Evolutionary conservation across 305 asterid species (phyloP).

Genomic region (Fraxinus xanthoxyloides): DNA sequence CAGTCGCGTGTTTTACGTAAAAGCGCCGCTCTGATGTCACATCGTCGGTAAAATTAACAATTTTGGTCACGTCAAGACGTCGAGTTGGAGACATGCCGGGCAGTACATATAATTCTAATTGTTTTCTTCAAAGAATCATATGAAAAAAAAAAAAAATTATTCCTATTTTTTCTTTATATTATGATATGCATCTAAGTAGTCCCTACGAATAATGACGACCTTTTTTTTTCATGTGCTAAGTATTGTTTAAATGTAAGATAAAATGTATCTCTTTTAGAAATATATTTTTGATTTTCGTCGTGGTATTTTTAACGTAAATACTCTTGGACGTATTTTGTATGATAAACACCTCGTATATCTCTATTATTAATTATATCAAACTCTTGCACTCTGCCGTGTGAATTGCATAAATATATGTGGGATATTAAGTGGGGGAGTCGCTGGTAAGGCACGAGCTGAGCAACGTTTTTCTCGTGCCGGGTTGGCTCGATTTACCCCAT

Average conservation of each 20-base stretch:
- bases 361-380: neutral
- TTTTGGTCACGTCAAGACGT: conserved; percentile 29
- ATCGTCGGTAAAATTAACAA: conserved; percentile 41
- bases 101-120: neutral
- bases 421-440: neutral
- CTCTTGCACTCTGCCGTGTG: neutral
- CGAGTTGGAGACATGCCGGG: conserved; percentile 42
- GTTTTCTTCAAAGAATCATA: neutral
- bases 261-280: neutral
- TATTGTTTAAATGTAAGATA: neutral
- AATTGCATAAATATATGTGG: neutral
- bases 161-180: neutral
- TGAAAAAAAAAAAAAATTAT: neutral
- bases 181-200: neutral
- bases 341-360: neutral
- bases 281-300: neutral
- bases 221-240: neutral
- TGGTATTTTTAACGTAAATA: no score
- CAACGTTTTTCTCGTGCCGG: neutral
- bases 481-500: no score
- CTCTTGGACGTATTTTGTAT: no score
- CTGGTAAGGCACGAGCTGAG: neutral
- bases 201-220: neutral
- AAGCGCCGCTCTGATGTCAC: conserved; percentile 46
- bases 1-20: conserved; percentile 35